Percentiles rank a stretch among this genome's conserved stretches.
phyloP scores from a whole-genome alignment of 192 early-diverging fungal genomes.

The Phlyctochytrium planicorne region DNA sequence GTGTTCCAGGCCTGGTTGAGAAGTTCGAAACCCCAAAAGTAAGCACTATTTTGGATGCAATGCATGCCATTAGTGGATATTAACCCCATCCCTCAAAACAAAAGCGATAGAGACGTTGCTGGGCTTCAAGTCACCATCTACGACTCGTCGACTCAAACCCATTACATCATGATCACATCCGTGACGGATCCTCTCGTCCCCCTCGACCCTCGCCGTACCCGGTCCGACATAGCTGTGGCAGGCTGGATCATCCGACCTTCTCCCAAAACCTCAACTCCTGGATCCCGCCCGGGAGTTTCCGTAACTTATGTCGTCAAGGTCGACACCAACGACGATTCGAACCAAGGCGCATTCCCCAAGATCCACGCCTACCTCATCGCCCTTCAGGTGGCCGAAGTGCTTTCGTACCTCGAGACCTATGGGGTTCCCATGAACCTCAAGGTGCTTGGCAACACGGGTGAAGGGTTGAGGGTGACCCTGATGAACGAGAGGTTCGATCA shows the following conservation, averaged over 20 bases:
- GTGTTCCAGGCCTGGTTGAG: constrained; percentile 23
- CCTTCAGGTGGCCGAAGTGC: constrained; percentile 21
- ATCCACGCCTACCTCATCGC: constrained; percentile 21
- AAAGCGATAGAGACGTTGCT: constrained; percentile 34
- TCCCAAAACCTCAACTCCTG: background rate
- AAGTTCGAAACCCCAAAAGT: background rate
- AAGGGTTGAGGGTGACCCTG: constrained; percentile 23
- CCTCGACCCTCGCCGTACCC: constrained; percentile 21
- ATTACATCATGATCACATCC: constrained; percentile 34
- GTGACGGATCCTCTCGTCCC: constrained; percentile 28
- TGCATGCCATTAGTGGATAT: too few relatives aligned
- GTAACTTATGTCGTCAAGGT: constrained; percentile 35
- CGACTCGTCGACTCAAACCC: constrained; percentile 18
- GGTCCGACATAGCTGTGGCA: constrained; percentile 29
- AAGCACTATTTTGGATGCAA: background rate
- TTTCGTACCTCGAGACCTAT: constrained; percentile 23
- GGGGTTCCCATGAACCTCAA: constrained; percentile 16
- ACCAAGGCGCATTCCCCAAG: constrained; percentile 18
- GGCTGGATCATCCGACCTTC: constrained; percentile 27
- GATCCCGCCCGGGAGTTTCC: constrained; percentile 20
- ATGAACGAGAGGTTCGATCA: constrained; percentile 30
- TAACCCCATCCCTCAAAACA: too few relatives aligned
- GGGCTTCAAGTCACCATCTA: constrained; percentile 22
- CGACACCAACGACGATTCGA: constrained; percentile 30
- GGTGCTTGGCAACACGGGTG: constrained; percentile 22